Conservation (phyloP, 495 filamentous ascomycete genomes). For the Extremus antarcticus region DNA sequence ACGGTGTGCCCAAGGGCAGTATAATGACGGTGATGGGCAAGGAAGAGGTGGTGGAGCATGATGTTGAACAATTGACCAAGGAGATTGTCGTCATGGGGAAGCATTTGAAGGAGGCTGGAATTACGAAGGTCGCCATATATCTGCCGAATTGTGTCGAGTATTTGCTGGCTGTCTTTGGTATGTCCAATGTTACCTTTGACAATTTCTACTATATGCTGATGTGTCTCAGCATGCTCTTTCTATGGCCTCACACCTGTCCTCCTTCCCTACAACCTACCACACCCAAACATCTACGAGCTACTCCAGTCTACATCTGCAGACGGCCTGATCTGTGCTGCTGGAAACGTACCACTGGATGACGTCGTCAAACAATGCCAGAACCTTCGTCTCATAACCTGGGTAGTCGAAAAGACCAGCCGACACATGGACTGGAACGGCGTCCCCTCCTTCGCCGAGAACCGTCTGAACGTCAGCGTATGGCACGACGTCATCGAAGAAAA, state of each 20-base stretch:
- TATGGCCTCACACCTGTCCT: conserved; percentile 71
- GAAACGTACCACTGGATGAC: conserved; percentile 70
- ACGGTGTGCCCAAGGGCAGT: conserved; percentile 55
- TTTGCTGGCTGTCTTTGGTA: conserved; percentile 59
- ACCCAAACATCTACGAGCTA: conserved; percentile 54
- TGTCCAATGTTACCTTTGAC: neutral
- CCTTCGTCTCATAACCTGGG: conserved; percentile 77
- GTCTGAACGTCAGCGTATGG: conserved; percentile 72
- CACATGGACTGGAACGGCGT: conserved; percentile 89
- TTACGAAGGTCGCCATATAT: conserved; percentile 77
- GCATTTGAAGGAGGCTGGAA: conserved; percentile 54
- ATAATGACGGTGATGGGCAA: conserved; percentile 73
- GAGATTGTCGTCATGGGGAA: conserved; percentile 82
- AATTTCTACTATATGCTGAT: neutral
- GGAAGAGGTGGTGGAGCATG: conserved; percentile 59
- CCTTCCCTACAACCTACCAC: conserved; percentile 67
- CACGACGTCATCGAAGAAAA: conserved; percentile 68
- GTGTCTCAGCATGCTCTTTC: conserved; percentile 54
- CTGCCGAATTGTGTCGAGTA: conserved; percentile 90
- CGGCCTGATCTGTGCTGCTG: conserved; percentile 71
- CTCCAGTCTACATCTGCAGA: conserved; percentile 63
- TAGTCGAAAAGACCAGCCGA: conserved; percentile 78
- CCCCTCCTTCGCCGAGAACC: conserved; percentile 58
- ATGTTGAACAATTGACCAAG: conserved; percentile 60
- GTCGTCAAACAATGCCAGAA: conserved; percentile 55